These are phyloP conservation scores for Aspergillus bombycis DNA, from an alignment of 2,329 filamentous ascomycete species.

Conservation along the genomic window DNA sequence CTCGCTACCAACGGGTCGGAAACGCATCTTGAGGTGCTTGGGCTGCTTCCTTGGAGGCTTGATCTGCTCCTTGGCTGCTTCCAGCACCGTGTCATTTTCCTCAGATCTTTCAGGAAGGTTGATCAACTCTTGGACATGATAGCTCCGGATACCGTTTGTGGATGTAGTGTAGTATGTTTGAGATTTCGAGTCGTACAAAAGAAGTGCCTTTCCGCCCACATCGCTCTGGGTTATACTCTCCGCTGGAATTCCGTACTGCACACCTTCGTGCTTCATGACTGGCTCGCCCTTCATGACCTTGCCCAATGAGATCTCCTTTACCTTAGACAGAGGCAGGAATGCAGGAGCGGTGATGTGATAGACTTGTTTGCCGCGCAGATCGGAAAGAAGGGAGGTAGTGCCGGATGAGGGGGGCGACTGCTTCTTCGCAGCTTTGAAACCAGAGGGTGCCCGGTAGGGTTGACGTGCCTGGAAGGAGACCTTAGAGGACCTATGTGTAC, in stretches of 20 bases:
- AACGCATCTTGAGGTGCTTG: slow-evolving; percentile 49
- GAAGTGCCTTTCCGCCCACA: slow-evolving; percentile 34
- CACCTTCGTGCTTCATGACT: slow-evolving; percentile 46
- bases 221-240: slow-evolving; percentile 35
- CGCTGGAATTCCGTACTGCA: slow-evolving; percentile 45
- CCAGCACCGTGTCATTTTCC: slow-evolving; percentile 28
- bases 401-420: slow-evolving; percentile 35
- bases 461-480: slow-evolving; percentile 32
- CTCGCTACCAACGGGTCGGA: slow-evolving; percentile 46
- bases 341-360: slow-evolving; percentile 53
- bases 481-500: slow-evolving; percentile 12
- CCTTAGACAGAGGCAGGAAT: slow-evolving; percentile 46
- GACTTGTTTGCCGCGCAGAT: slow-evolving; percentile 49
- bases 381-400: slow-evolving; percentile 39
- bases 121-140: slow-evolving; percentile 42
- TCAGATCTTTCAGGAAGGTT: slow-evolving; percentile 32
- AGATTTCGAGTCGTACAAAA: slow-evolving; percentile 41
- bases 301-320: slow-evolving; percentile 49
- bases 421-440: slow-evolving; percentile 44
- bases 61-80: slow-evolving; percentile 31
- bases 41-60: slow-evolving; percentile 46
- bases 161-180: slow-evolving; percentile 36
- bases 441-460: slow-evolving; percentile 47
- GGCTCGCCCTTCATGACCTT: slow-evolving; percentile 45
- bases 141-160: slow-evolving; percentile 34